Conservation (phyloP, 2,329 filamentous ascomycete genomes). For the Chaetomium globosum region DNA sequence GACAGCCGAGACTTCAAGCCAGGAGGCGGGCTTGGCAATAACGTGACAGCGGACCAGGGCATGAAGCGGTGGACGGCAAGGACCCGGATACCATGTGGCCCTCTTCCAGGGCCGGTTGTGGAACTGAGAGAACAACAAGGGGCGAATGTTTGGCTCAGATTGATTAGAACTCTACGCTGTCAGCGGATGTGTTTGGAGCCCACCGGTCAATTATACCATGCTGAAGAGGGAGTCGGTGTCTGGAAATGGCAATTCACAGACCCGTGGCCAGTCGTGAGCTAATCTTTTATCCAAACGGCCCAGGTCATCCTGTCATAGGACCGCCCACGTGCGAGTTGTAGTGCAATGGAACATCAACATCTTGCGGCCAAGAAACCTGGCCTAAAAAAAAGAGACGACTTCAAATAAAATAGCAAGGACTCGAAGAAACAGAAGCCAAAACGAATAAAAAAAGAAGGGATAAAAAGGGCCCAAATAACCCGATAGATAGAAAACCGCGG, state of each 20-base stretch:
- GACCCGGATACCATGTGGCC: slow-evolving; percentile 22
- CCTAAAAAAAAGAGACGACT: background rate
- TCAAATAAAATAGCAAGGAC: too few species aligned
- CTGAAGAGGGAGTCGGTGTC: slow-evolving; percentile 11
- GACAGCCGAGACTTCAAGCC: background rate
- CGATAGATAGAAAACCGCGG: too few species aligned
- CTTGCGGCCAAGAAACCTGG: background rate
- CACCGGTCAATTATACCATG: background rate
- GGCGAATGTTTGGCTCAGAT: background rate
- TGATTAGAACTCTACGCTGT: background rate
- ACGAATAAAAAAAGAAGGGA: too few species aligned
- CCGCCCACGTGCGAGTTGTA: background rate
- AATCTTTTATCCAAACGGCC: background rate
- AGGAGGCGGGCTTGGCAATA: slow-evolving; percentile 16
- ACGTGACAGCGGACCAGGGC: slow-evolving; percentile 17
- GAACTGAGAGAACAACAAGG: background rate
- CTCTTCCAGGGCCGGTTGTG: slow-evolving; percentile 3
- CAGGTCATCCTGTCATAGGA: background rate
- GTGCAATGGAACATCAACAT: background rate
- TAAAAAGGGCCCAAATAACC: too few species aligned
- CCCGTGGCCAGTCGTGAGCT: background rate
- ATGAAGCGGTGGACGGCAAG: slow-evolving; percentile 24
- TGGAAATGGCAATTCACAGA: slow-evolving; percentile 11
- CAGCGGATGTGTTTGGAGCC: background rate
- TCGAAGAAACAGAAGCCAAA: background rate